A percentile compares a stretch with the other conserved stretches of the same genome.
Conservation (phyloP, 148 eudicot species). For the Rhododendron mucronatum region DNA sequence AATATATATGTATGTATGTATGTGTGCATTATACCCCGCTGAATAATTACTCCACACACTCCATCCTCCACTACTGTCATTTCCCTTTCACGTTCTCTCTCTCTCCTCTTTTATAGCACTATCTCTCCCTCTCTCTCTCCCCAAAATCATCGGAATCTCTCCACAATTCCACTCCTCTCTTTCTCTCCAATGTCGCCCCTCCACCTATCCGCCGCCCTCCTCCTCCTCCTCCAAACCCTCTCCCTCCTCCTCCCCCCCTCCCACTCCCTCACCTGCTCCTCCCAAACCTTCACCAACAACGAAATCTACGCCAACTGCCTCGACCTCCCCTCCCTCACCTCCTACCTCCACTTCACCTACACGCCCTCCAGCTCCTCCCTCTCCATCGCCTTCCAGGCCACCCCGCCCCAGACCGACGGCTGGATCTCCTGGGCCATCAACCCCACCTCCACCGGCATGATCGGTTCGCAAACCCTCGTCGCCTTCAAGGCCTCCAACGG, state of each 20-base stretch:
- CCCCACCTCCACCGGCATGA: constrained; percentile 59
- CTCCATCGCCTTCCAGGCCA: constrained; percentile 55
- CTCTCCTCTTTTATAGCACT: neutral
- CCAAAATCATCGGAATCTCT: neutral
- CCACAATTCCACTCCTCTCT: neutral
- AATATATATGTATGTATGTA: too few species aligned
- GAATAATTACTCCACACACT: neutral
- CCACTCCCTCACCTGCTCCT: constrained; percentile 41
- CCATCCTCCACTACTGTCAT: neutral
- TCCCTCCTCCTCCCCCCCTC: constrained; percentile 20
- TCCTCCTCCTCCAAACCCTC: constrained; percentile 3
- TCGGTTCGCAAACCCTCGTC: constrained; percentile 52
- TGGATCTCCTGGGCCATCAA: constrained; percentile 86
- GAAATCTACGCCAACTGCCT: constrained; percentile 39
- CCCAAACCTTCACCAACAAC: constrained; percentile 41
- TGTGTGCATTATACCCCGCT: too few species aligned
- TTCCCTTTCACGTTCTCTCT: neutral
- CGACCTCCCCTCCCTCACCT: constrained; percentile 34
- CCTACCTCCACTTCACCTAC: constrained; percentile 67
- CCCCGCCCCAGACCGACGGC: constrained; percentile 40
- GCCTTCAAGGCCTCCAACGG: constrained; percentile 44
- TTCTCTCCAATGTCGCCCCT: constrained; percentile 22
- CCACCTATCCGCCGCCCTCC: neutral
- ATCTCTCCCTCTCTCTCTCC: neutral
- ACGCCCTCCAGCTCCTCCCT: constrained; percentile 36